Base-by-base conservation (phyloP, 352 stramenopile genomes). In the Phytophthora multivora region DNA sequence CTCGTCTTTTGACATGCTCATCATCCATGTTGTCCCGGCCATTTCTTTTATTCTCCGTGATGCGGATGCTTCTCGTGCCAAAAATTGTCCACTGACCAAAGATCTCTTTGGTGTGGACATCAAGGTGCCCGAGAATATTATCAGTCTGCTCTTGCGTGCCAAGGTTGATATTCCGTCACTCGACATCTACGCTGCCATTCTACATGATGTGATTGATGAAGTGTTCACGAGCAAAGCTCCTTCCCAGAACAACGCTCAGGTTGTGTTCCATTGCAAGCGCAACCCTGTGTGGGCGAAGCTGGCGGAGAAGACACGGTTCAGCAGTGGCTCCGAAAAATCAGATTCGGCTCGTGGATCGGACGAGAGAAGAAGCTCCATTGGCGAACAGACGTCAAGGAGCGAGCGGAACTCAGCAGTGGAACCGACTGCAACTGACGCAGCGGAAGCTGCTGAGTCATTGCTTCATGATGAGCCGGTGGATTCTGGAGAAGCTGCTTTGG, bases 1-100 rank as follows among this genome's bases (percentile, higher is more conserved):
- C 15, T 79, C 87, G 47, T 77, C 74, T 19, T 93, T 92, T 31
- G 87, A 95, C 47, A 95, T 95, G 87, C 70, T 95, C 21, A 70
- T 93, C n/a, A 93, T 95, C 47, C 87, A 93, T 66, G 69, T 91
- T 43, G 79, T 95, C 5, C 86, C 87, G 1, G 81, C 84, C 1
- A 80, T 95, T 21, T 83, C 83, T 10, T 95, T 90, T 54, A 78
- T 95, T 49, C 60, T 95, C 38, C 83, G 81, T 30, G 87, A 95
- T 70, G 73, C 66, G 10, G 85, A 93, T 33, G 75, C 71, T 15
- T 75, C 73, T 8, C 73, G 87, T 13, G 65, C 75, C 1, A 87
- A 85, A 18, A 87, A 91, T 50, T 93, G 83, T 28, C 79, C 80
- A 21, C 64, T 95, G 35, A 92, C 83, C 0, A 74, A 77, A n/a